Conservation (phyloP, 2,329 filamentous ascomycete species). For the Westerdykella sp. region DNA sequence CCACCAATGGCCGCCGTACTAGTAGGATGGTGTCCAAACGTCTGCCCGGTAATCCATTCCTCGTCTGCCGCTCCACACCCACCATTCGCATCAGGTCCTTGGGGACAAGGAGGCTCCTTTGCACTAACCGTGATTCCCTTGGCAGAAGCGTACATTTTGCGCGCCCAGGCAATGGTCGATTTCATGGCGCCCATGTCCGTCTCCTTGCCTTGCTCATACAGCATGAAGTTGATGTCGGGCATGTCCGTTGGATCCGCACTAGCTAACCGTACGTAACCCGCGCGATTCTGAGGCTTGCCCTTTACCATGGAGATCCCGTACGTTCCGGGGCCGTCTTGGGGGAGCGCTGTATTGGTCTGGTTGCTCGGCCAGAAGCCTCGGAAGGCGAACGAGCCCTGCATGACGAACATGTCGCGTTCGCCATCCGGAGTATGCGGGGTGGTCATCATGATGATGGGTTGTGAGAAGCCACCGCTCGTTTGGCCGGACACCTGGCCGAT, state of each 20-base stretch:
- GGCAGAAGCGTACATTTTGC: slow-evolving; percentile 41
- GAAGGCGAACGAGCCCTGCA: slow-evolving; percentile 19
- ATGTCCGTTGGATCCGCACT: slow-evolving; percentile 55
- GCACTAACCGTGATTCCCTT: slow-evolving; percentile 34
- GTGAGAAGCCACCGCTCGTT: slow-evolving; percentile 7
- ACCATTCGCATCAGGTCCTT: slow-evolving; percentile 36
- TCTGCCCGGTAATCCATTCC: slow-evolving; percentile 20
- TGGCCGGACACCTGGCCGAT: slow-evolving; percentile 20
- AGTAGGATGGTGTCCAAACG: slow-evolving; percentile 52
- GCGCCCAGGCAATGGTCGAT: slow-evolving; percentile 51
- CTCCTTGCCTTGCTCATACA: slow-evolving; percentile 34
- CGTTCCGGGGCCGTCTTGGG: slow-evolving; percentile 9
- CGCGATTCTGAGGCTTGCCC: slow-evolving; percentile 54
- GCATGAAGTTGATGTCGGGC: slow-evolving; percentile 48
- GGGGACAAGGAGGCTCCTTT: slow-evolving; percentile 36
- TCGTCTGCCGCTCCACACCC: slow-evolving; percentile 27
- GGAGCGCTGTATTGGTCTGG: slow-evolving; percentile 12
- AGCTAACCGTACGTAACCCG: slow-evolving; percentile 54
- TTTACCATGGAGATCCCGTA: slow-evolving; percentile 45
- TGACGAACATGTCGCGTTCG: slow-evolving; percentile 22
- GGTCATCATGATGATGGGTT: slow-evolving; percentile 15
- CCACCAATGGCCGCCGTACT: slow-evolving; percentile 52
- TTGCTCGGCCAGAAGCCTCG: slow-evolving; percentile 21
- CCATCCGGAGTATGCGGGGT: slow-evolving; percentile 14
- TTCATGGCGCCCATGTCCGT: slow-evolving; percentile 42